Conservation (phyloP, 805 yeast genomes). For the Suhomyces vadensis region DNA sequence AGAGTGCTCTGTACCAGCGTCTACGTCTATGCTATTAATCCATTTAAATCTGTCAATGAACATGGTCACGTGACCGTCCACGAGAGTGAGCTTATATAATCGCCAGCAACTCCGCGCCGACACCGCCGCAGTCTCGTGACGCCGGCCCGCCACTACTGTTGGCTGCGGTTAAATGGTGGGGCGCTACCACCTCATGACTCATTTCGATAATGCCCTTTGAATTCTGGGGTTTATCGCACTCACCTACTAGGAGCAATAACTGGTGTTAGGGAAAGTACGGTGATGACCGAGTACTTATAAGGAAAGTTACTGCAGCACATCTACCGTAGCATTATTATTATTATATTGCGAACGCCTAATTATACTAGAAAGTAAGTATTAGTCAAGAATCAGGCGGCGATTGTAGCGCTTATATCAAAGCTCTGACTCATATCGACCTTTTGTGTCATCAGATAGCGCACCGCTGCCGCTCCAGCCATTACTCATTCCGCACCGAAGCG, state of each 20-base stretch:
- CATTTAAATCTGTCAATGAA: too few relatives aligned
- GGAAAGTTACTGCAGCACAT: too few relatives aligned
- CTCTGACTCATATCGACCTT: slow-evolving; percentile 4
- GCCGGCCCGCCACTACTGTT: not conserved
- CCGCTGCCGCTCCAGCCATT: slow-evolving; percentile 6
- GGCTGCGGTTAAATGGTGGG: slow-evolving; percentile 1
- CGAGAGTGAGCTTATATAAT: too few relatives aligned
- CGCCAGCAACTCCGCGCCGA: slow-evolving; percentile 2
- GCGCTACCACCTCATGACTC: slow-evolving; percentile 3
- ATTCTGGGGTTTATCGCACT: not conserved
- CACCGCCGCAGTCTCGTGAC: not conserved
- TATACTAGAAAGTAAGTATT: not conserved
- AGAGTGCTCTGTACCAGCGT: too few relatives aligned
- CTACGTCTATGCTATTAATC: too few relatives aligned
- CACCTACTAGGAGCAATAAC: too few relatives aligned
- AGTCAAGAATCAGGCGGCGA: not conserved
- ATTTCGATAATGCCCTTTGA: slow-evolving; percentile 4
- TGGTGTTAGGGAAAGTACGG: too few relatives aligned
- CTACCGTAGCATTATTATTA: too few relatives aligned
- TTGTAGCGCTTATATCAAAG: slow-evolving; percentile 1
- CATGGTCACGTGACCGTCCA: too few relatives aligned
- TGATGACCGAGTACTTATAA: too few relatives aligned
- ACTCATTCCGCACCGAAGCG: slow-evolving; percentile 6
- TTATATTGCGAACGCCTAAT: not conserved
- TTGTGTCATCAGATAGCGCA: slow-evolving; percentile 7